Evolutionary conservation across 108 stramenopile species (phyloP).

Genomic region (Schizochytrium sp.): DNA sequence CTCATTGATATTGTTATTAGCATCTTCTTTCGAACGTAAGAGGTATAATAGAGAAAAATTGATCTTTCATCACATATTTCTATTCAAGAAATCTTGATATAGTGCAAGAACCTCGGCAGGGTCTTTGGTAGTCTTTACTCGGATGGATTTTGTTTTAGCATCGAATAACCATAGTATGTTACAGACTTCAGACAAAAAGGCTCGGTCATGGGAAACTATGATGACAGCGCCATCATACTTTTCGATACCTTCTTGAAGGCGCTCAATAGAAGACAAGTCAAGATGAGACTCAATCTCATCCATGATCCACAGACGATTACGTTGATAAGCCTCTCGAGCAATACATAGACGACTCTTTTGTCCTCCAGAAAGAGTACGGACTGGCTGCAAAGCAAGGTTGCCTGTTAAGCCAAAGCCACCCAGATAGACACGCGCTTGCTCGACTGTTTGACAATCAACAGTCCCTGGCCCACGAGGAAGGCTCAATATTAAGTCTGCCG

Average conservation of each 20-base stretch:
- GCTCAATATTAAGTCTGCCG: constrained; percentile 20
- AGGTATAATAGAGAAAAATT: neutral
- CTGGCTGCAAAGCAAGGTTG: constrained; percentile 90
- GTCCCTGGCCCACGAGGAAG: constrained; percentile 56
- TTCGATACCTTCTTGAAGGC: constrained; percentile 85
- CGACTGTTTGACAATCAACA: constrained; percentile 63
- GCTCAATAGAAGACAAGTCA: constrained; percentile 89
- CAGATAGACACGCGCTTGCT: constrained; percentile 87
- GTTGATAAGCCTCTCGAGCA: constrained; percentile 88
- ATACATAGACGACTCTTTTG: constrained; percentile 95
- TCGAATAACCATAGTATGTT: constrained; percentile 48
- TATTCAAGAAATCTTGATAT: neutral
- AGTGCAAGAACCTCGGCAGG: neutral
- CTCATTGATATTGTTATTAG: neutral
- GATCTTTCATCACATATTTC: neutral
- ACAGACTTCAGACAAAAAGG: constrained; percentile 39
- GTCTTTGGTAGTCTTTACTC: neutral
- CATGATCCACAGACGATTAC: constrained; percentile 93
- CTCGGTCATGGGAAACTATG: constrained; percentile 85
- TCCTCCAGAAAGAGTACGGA: constrained; percentile 92
- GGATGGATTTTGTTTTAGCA: constrained; percentile 13
- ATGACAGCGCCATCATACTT: constrained; percentile 84
- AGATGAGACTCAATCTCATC: constrained; percentile 94
- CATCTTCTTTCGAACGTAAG: neutral
- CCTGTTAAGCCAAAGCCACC: constrained; percentile 93